Evolutionary conservation across 495 filamentous ascomycete species (phyloP), one percentile per base, ranked within the genome.

Genomic region (Lindgomyces ingoldianus): DNA sequence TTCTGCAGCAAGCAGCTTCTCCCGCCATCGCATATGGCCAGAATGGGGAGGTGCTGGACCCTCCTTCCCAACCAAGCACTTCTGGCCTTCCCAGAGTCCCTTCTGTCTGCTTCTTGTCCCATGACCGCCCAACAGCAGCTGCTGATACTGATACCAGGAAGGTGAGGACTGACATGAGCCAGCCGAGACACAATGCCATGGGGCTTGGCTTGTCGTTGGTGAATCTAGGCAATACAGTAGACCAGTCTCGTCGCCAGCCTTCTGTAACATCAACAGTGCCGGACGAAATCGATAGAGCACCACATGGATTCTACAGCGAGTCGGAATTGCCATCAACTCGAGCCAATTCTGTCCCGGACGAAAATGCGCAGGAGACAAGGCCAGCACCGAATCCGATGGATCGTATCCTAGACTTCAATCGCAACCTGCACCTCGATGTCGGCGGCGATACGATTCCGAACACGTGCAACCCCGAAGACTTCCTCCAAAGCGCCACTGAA

Each of bases 401-500:
- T 10, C 50, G 27, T 9, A 33, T 53, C 22, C 36, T 53, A 6
- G 52, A 57, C 1, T 49, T 33, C 39, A 60, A 59, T 22, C 57
- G 44, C 47, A 48, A 45, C 12, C 52, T 66, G 8, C 52, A 60
- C 4, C 53, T 55, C 24, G 27, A 61, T 36, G 22, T 61, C 8
- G 47, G 48, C 33, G 57, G 58, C 21, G 67, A 66, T 47, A 66
- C 67, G 8, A 48, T 66, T 12, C 67, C 67, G 19, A 51, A 70
- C 24, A 67, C 68, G 9, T 56, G 48, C 10, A 51, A 70, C 48
- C 57, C 63, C 12, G 70, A 70, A 1, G 68, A 74, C 30, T 54
- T 69, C 22, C 46, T 69, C 30, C 74, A 73, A 53, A 79, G 76
- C 57, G 76, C 76, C 0, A 79, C 77, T 10, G 77, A 79, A 50